These are phyloP conservation scores for Cryptococcus hybrid DNA, from an alignment of 1,284 basidiomycete species.

Conservation along the genomic window DNA sequence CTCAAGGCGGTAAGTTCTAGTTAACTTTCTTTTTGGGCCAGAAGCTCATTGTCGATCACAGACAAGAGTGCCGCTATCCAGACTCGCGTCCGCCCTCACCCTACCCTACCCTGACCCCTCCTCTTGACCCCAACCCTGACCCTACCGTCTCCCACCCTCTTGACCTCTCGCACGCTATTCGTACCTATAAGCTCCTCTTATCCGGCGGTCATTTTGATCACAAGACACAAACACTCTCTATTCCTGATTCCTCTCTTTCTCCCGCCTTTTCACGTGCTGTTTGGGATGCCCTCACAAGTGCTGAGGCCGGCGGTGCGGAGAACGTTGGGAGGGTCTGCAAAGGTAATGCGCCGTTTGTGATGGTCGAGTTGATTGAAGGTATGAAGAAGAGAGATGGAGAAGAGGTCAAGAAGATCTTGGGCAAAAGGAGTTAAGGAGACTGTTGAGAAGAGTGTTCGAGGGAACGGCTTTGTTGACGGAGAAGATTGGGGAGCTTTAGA, in stretches of 20 bases:
- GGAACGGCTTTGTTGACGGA: slow-evolving; percentile 43
- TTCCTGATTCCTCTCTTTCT: slow-evolving; percentile 59
- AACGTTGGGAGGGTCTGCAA: slow-evolving; percentile 61
- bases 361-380: slow-evolving; percentile 71
- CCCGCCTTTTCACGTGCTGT: slow-evolving; percentile 59
- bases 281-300: slow-evolving; percentile 55
- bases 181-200: slow-evolving; percentile 78
- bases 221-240: slow-evolving; percentile 57
- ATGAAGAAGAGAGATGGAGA: slow-evolving; percentile 53
- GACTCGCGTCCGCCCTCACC: slow-evolving; percentile 60
- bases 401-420: slow-evolving; percentile 62
- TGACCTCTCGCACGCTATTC: slow-evolving; percentile 72
- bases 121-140: slow-evolving; percentile 24
- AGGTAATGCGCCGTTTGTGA: slow-evolving; percentile 69
- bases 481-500: slow-evolving; percentile 35
- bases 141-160: slow-evolving; percentile 60
- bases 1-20: slow-evolving; percentile 67
- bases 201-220: slow-evolving; percentile 85
- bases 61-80: slow-evolving; percentile 67
- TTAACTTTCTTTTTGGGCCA: not conserved
- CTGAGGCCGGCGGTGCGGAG: slow-evolving; percentile 40
- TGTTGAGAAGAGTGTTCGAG: slow-evolving; percentile 38
- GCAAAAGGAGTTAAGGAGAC: slow-evolving; percentile 45
- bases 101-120: slow-evolving; percentile 56
- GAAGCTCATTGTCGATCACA: slow-evolving; percentile 36